Conservation (phyloP, 768 basidiomycete genomes). For the Leccinum incarnatum region DNA sequence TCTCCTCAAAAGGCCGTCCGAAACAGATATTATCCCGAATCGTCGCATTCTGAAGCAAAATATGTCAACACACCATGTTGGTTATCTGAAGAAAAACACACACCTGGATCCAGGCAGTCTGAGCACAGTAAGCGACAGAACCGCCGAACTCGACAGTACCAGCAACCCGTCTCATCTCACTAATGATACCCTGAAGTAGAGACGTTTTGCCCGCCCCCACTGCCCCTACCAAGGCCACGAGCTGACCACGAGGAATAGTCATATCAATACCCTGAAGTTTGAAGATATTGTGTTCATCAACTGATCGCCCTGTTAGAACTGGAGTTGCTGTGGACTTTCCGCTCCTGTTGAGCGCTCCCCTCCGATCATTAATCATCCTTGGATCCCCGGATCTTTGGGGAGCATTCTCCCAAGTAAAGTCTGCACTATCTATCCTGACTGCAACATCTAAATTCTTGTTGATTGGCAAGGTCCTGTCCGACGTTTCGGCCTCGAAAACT, state of each 20-base stretch:
- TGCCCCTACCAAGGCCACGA: slow-evolving; percentile 83
- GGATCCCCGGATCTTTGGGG: slow-evolving; percentile 42
- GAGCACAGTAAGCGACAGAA: slow-evolving; percentile 77
- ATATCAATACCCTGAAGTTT: slow-evolving; percentile 63
- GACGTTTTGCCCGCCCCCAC: slow-evolving; percentile 58
- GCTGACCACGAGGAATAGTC: slow-evolving; percentile 67
- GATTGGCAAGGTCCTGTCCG: slow-evolving; percentile 54
- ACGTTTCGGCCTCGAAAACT: slow-evolving; percentile 82
- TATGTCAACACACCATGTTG: background rate
- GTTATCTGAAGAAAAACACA: background rate
- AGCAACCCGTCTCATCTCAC: slow-evolving; percentile 74
- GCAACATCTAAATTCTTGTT: slow-evolving; percentile 61
- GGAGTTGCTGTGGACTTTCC: slow-evolving; percentile 13
- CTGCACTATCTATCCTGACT: slow-evolving; percentile 60
- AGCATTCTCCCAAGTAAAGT: slow-evolving; percentile 79
- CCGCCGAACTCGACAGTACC: slow-evolving; percentile 75
- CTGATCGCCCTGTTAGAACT: slow-evolving; percentile 29
- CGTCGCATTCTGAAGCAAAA: slow-evolving; percentile 60
- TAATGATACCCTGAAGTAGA: slow-evolving; percentile 70
- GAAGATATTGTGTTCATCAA: slow-evolving; percentile 47
- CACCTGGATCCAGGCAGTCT: slow-evolving; percentile 89
- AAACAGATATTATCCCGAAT: slow-evolving; percentile 90
- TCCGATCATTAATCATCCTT: slow-evolving; percentile 81
- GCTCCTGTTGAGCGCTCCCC: slow-evolving; percentile 41
- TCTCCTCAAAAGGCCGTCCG: slow-evolving; percentile 77